Evolutionary conservation across 1,284 basidiomycete species (phyloP), one percentile per base, ranked within the genome.

Genomic region (Anthracocystis walkeri): DNA sequence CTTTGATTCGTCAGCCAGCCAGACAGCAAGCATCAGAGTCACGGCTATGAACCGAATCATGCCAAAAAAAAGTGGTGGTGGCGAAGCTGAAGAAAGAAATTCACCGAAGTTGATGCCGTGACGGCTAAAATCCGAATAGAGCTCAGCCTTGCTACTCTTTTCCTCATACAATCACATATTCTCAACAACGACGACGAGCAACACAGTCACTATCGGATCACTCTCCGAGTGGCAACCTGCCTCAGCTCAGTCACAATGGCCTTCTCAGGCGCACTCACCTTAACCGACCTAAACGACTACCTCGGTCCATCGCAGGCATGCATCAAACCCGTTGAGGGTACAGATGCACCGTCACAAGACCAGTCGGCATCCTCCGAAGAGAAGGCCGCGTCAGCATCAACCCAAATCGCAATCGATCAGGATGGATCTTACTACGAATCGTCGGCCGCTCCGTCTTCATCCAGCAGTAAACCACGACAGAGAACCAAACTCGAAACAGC

Each of bases 221-320:
- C 42, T 23, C 51, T 23, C 35, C 52, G 45, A 23, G 20, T 14
- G 27, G 18, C 23, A 23, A 27, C 50, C 6, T 29, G 29, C 29
- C 8, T 29, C 29, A 35, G 33, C 35, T 38, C 12, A 16, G 35
- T 38, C 48, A 56, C 18, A 54, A 95, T 95, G 93, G 89, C 91
- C n/a, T 95, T 95, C 86, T 94, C 93, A 79, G 93, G 93, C 74
- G 93, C 93, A 38, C 87, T 96, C 48, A 81, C 82, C 0, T 87
- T 97, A 40, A 95, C 94, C 20, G 96, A 99, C 86, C 89, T 99
- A 49, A 98, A 98, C 86, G 97, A 99, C 87, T 99, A 96, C 86
- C 93, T 99, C 53, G 94, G 94, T 0, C 97, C 97, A 3, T 93
- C 95, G 1, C 96, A 98, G 87, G 92, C 93, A 45, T 99, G 97